Conservation (phyloP, 805 yeast species). For the Blastobotrys robertii region DNA sequence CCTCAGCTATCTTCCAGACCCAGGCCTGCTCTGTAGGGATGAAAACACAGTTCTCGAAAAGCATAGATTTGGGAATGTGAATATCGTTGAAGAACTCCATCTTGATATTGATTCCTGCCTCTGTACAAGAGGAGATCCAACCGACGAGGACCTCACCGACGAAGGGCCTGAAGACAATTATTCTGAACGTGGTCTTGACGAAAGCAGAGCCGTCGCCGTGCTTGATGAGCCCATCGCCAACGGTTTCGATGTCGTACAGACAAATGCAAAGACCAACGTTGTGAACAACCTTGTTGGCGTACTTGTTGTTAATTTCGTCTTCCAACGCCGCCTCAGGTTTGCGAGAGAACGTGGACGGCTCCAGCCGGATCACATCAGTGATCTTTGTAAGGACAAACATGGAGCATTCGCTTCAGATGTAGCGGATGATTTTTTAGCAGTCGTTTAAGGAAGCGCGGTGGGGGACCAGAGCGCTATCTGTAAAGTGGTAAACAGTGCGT, state of each 20-base stretch:
- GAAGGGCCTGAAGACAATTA: slow-evolving; percentile 84
- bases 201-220: slow-evolving; percentile 94
- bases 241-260: slow-evolving; percentile 72
- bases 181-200: slow-evolving; percentile 63
- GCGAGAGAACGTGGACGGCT: slow-evolving; percentile 72
- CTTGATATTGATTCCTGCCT: slow-evolving; percentile 75
- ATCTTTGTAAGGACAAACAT: slow-evolving; percentile 84
- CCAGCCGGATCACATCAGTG: slow-evolving; percentile 77
- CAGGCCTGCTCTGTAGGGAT: slow-evolving; percentile 76
- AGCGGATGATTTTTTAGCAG: slow-evolving; percentile 1
- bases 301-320: slow-evolving; percentile 75
- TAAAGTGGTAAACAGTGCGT: too few species aligned
- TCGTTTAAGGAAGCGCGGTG: not conserved
- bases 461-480: too few species aligned
- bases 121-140: slow-evolving; percentile 81
- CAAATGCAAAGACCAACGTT: slow-evolving; percentile 78
- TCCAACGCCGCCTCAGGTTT: slow-evolving; percentile 64
- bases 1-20: slow-evolving; percentile 61
- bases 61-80: slow-evolving; percentile 70
- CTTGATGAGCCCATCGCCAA: slow-evolving; percentile 78
- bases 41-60: slow-evolving; percentile 70
- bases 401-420: not conserved
- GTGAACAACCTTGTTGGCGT: slow-evolving; percentile 74
- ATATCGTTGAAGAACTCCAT: slow-evolving; percentile 89
- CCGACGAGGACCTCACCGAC: slow-evolving; percentile 90